Percentiles rank a stretch among this genome's conserved stretches.
phyloP scores from a whole-genome alignment of 208 protist species.

The Leishmania tropica region DNA sequence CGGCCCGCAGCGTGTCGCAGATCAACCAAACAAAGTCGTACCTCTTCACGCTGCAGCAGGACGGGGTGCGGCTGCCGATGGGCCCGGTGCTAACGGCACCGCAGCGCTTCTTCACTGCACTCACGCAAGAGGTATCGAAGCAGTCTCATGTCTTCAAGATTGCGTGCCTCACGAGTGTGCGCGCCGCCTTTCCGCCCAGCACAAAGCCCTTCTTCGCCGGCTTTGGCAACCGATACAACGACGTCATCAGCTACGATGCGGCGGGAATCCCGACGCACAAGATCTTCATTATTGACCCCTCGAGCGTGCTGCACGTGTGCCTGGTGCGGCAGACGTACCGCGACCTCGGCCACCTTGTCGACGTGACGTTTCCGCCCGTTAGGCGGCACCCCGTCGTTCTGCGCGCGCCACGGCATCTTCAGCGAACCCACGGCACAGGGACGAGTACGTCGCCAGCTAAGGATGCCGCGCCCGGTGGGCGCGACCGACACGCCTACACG shows the following conservation, averaged over 20 bases:
- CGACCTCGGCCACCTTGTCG: conserved; percentile 77
- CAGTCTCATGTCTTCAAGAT: conserved; percentile 94
- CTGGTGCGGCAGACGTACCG: conserved; percentile 78
- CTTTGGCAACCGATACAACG: conserved; percentile 92
- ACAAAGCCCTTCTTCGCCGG: conserved; percentile 88
- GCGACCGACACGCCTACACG: conserved; percentile 19
- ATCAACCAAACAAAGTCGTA: conserved; percentile 82
- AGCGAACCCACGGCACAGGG: conserved; percentile 1
- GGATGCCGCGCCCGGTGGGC: neutral
- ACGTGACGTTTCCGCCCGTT: conserved; percentile 84
- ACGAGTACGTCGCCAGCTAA: neutral
- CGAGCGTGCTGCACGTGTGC: conserved; percentile 77
- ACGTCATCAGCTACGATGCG: conserved; percentile 88
- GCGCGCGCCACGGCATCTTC: conserved; percentile 14
- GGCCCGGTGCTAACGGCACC: conserved; percentile 92
- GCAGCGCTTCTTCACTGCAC: conserved; percentile 82
- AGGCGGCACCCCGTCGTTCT: conserved; percentile 17
- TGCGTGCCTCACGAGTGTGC: conserved; percentile 70
- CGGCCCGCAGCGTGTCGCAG: conserved; percentile 89
- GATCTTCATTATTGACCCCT: conserved; percentile 90
- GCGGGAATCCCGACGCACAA: conserved; percentile 76
- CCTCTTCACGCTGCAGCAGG: conserved; percentile 84
- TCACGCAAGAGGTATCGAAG: conserved; percentile 91
- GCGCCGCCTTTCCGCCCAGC: conserved; percentile 71
- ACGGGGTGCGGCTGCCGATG: conserved; percentile 71